Evolutionary conservation across 2,329 filamentous ascomycete genomes (phyloP), one percentile per base, ranked within the genome.

Genomic region (Stachybotrys elegans): DNA sequence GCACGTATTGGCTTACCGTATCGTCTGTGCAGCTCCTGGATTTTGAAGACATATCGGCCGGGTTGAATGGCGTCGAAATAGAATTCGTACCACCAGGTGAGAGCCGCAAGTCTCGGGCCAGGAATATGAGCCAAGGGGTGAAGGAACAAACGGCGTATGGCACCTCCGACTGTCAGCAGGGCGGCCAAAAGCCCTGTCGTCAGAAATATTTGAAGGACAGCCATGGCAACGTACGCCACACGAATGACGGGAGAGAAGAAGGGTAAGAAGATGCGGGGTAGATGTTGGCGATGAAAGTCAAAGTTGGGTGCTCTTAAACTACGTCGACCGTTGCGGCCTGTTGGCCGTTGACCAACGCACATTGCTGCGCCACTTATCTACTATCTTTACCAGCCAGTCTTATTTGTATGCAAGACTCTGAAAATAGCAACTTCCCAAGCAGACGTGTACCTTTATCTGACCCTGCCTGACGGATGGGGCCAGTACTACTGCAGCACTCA

Each of bases 11-110:
- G 17, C 34, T 36, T 36, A 36, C 34, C 34, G 16, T 36, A 36
- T 36, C 34, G 34, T 36, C 34, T 36, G 34, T 36, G 34, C 6
- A 36, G 34, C 34, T 36, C 34, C 34, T 36, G 34, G 17, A 36
- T 36, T 17, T 36, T 36, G 34, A 36, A 36, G 34, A 36, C 34
- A 36, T 36, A 36, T 36, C 21, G 34, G 34, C 34, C 34, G 34
- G 34, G 34, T 36, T 36, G 34, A 36, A 36, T 36, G 34, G 34
- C 34, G 34, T 36, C 34, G 34, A 36, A 36, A 36, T 36, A 36
- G 34, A 36, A 36, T 36, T 36, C 34, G 21, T 36, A 36, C 34
- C 34, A 36, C 34, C 34, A 36, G 6, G 34, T 36, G 34, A 36
- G 34, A 36, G 34, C 34, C 34, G 34, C 34, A 36, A 36, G 34